Evolutionary conservation across 2,329 filamentous ascomycete species (phyloP).

Genomic region (Claviceps sorghi): DNA sequence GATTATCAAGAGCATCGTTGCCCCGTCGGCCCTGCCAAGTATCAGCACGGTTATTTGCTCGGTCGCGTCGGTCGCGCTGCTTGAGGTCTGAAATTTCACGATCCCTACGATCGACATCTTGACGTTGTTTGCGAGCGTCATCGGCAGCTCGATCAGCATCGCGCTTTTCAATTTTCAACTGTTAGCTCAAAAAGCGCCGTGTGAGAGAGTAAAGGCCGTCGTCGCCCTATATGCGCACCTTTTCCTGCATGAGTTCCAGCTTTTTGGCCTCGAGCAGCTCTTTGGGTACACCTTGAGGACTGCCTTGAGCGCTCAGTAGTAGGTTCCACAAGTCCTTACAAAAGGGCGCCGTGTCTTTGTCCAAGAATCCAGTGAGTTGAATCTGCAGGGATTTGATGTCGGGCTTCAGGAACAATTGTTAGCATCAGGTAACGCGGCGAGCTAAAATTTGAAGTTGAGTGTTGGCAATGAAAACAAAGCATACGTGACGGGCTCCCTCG

Average conservation of each 20-base stretch:
- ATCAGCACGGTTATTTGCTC: conserved; percentile 36
- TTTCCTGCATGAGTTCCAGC: conserved; percentile 82
- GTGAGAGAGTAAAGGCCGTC: neutral
- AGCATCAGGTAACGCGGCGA: conserved; percentile 18
- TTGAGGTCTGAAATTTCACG: conserved; percentile 54
- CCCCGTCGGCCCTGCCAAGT: conserved; percentile 39
- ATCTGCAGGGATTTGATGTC: conserved; percentile 94
- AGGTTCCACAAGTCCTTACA: conserved; percentile 91
- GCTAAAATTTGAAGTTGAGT: neutral
- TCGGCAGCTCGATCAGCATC: conserved; percentile 73
- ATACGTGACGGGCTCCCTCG: conserved; percentile 61
- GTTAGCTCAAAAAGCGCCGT: conserved; percentile 1
- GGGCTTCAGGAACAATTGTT: conserved; percentile 42
- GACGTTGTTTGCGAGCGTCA: conserved; percentile 54
- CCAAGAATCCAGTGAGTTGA: conserved; percentile 84
- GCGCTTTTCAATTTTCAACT: conserved; percentile 43
- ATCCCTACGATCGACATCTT: conserved; percentile 57
- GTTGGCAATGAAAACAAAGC: conserved; percentile 3
- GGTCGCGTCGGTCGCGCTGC: conserved; percentile 45
- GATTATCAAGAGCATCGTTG: conserved; percentile 32
- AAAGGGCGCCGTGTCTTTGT: conserved; percentile 77
- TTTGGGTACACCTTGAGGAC: conserved; percentile 80
- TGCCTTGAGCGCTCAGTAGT: conserved; percentile 77
- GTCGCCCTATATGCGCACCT: conserved; percentile 40
- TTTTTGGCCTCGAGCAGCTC: conserved; percentile 95